phyloP scores from a whole-genome alignment of 345 rosid genomes.

The Salix arbutifolia region DNA sequence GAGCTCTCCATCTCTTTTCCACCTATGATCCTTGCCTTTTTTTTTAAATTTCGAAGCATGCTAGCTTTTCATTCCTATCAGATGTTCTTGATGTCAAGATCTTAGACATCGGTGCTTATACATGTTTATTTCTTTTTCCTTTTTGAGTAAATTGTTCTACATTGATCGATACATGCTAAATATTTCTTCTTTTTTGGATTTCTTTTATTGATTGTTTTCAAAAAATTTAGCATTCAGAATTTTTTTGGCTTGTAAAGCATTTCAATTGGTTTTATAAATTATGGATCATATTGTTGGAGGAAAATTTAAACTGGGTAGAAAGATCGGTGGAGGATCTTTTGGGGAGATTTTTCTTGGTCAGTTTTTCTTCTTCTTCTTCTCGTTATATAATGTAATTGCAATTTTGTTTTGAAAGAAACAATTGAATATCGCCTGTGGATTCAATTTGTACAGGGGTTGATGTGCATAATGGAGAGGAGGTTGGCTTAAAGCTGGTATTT shows the following conservation, averaged over 20 bases:
- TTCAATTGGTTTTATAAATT: not conserved
- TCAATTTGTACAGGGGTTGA: conserved; percentile 14
- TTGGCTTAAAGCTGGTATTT: conserved; percentile 24
- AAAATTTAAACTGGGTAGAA: conserved; percentile 56
- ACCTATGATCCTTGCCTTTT: too few species aligned
- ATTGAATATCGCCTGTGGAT: not conserved
- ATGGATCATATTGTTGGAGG: conserved; percentile 62
- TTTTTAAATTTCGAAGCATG: too few species aligned
- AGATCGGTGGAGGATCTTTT: conserved; percentile 67
- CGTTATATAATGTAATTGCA: not conserved
- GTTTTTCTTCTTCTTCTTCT: not conserved
- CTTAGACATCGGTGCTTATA: too few species aligned
- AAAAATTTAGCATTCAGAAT: not conserved
- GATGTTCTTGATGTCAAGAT: too few species aligned
- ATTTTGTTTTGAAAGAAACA: not conserved
- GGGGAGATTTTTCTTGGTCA: conserved; percentile 62
- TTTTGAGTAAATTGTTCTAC: too few species aligned
- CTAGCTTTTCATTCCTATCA: too few species aligned
- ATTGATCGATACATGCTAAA: too few species aligned
- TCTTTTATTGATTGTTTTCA: not conserved
- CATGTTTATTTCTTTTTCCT: too few species aligned
- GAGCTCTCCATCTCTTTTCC: too few species aligned
- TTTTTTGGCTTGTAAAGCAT: conserved; percentile 5
- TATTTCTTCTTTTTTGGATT: too few species aligned
- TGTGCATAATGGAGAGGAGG: conserved; percentile 27